phyloP scores from a whole-genome alignment of 169 alveolate species.

The Theileria parva region DNA sequence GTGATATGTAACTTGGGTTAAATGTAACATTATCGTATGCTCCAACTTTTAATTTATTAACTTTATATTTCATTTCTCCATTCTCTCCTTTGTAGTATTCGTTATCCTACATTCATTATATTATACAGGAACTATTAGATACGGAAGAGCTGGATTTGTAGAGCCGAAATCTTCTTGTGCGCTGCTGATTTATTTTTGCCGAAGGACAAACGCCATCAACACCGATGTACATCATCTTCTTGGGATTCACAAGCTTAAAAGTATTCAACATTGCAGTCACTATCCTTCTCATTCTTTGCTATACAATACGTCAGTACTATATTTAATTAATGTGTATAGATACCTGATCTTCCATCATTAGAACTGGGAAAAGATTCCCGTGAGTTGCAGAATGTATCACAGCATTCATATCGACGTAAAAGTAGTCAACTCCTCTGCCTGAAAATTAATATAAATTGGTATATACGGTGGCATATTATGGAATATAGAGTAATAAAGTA shows the following conservation, averaged over 20 bases:
- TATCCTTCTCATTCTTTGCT: conserved; percentile 57
- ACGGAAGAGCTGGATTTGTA: conserved; percentile 29
- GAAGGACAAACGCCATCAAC: conserved; percentile 99
- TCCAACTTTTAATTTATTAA: conserved; percentile 84
- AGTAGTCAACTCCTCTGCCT: conserved; percentile 50
- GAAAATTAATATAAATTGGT: not conserved
- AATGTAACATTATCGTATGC: conserved; percentile 59
- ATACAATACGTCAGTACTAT: not conserved
- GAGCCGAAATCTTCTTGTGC: conserved; percentile 90
- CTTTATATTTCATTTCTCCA: conserved; percentile 36
- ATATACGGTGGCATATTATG: not conserved
- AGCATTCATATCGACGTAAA: conserved; percentile 66
- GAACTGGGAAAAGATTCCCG: conserved; percentile 48
- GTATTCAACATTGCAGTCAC: conserved; percentile 46
- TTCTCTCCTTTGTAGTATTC: conserved; percentile 46
- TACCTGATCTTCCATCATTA: conserved; percentile 52
- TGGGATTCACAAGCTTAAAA: conserved; percentile 88
- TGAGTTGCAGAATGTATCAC: conserved; percentile 65
- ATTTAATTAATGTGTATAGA: not conserved
- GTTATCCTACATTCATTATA: not conserved
- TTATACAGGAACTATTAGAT: conserved; percentile 14
- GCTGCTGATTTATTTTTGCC: conserved; percentile 98
- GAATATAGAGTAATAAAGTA: not conserved
- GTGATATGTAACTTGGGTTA: conserved; percentile 92
- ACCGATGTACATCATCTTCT: conserved; percentile 92